These are phyloP conservation scores for Phyllosticta capitalensis DNA, from an alignment of 2,329 filamentous ascomycete genomes.

Conservation along the genomic window DNA sequence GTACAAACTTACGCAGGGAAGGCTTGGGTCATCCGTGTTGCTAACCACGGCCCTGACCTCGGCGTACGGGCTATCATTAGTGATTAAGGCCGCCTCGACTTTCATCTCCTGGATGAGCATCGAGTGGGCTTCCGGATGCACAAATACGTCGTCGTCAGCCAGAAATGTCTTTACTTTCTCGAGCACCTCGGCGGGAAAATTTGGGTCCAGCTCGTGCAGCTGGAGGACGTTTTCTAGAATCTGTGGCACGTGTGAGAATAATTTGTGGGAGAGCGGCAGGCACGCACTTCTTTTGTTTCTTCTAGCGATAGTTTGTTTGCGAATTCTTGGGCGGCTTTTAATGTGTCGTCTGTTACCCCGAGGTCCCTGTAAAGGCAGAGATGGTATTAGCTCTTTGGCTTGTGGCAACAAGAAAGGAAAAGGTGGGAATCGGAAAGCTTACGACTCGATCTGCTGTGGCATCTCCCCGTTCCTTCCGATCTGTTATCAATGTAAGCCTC, in stretches of 20 bases:
- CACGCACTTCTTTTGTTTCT: neutral
- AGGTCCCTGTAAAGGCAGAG: neutral
- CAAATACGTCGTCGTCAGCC: slow-evolving; percentile 35
- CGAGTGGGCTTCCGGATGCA: slow-evolving; percentile 39
- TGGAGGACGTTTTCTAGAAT: slow-evolving; percentile 25
- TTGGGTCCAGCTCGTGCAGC: slow-evolving; percentile 39
- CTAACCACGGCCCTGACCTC: slow-evolving; percentile 14
- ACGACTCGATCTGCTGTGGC: too few relatives aligned
- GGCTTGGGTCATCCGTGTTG: slow-evolving; percentile 14
- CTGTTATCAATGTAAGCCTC: neutral
- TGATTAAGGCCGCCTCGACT: slow-evolving; percentile 45
- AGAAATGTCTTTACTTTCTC: slow-evolving; percentile 35
- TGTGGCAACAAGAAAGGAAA: too few relatives aligned
- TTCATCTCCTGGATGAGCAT: slow-evolving; percentile 46
- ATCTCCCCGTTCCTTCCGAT: too few relatives aligned
- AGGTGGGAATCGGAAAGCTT: too few relatives aligned
- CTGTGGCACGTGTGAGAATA: neutral
- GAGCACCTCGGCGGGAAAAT: slow-evolving; percentile 37
- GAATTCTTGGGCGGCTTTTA: neutral
- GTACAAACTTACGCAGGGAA: slow-evolving; percentile 14
- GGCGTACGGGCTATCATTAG: slow-evolving; percentile 20
- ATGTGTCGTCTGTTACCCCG: neutral
- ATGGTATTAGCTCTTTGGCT: neutral
- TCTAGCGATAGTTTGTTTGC: neutral
- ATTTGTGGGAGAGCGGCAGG: neutral